phyloP scores from a whole-genome alignment of 768 basidiomycete species.

The Kwoniella sp. region DNA sequence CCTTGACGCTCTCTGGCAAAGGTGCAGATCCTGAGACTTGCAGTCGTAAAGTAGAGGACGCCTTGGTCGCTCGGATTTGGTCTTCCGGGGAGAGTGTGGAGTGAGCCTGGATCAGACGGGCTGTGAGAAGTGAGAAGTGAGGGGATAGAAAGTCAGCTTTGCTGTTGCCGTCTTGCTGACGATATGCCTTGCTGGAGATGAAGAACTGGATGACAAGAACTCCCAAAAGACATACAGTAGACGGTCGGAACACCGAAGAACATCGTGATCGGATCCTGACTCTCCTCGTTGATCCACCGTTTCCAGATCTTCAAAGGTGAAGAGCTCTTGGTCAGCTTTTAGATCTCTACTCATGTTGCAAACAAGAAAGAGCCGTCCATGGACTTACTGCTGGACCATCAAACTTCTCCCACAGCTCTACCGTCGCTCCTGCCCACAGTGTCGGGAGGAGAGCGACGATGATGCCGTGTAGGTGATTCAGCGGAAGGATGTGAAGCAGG shows the following conservation, averaged over 20 bases:
- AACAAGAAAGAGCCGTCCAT: not conserved
- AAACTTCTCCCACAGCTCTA: slow-evolving; percentile 48
- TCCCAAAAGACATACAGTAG: slow-evolving; percentile 30
- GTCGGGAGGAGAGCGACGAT: slow-evolving; percentile 48
- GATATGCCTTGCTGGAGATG: no score
- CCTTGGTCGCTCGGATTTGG: slow-evolving; percentile 32
- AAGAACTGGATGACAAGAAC: not conserved
- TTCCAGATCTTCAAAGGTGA: slow-evolving; percentile 38
- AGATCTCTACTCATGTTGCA: no score
- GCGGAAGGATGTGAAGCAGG: slow-evolving; percentile 35
- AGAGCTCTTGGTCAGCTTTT: not conserved
- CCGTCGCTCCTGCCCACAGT: slow-evolving; percentile 48
- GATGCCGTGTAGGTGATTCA: slow-evolving; percentile 52
- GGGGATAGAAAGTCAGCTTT: not conserved
- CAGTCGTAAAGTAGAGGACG: slow-evolving; percentile 38
- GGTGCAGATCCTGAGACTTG: slow-evolving; percentile 51
- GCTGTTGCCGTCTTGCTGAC: no score
- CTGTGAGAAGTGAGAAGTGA: slow-evolving; percentile 7
- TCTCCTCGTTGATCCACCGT: slow-evolving; percentile 35
- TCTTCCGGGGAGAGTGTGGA: slow-evolving; percentile 24
- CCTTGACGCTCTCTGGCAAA: slow-evolving; percentile 47
- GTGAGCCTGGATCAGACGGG: slow-evolving; percentile 36
- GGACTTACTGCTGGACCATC: slow-evolving; percentile 35
- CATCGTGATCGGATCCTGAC: slow-evolving; percentile 40
- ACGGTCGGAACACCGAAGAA: slow-evolving; percentile 54